A percentile compares a stretch with the other conserved stretches of the same genome.
Evolutionary conservation across 306 rosid species (phyloP).

Genomic region (Prunus mira): DNA sequence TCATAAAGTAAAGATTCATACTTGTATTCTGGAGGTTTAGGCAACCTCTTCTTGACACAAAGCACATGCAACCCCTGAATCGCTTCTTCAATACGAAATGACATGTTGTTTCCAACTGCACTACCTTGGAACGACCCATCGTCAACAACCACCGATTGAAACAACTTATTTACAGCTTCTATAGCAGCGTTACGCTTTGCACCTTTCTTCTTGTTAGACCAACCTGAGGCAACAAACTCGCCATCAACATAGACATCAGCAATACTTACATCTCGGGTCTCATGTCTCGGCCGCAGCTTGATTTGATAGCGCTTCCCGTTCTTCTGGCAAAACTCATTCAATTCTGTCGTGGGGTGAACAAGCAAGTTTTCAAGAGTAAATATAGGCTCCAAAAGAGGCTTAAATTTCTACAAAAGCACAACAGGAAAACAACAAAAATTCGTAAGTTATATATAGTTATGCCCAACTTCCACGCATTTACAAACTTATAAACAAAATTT

Average conservation of each 20-base stretch:
- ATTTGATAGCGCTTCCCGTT: conserved; percentile 37
- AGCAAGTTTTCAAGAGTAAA: conserved; percentile 44
- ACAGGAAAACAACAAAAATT: background rate
- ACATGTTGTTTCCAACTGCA: conserved; percentile 17
- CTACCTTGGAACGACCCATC: background rate
- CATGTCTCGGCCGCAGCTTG: conserved; percentile 28
- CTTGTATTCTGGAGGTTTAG: conserved; percentile 46
- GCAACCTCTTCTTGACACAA: conserved; percentile 53
- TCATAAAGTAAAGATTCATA: conserved; percentile 17
- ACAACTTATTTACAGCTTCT: conserved; percentile 42
- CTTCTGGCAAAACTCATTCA: conserved; percentile 63
- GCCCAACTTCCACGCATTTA: no score
- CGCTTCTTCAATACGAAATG: conserved; percentile 45
- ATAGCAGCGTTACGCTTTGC: conserved; percentile 66
- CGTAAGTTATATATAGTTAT: background rate
- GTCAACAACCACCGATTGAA: background rate
- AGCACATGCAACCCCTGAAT: conserved; percentile 49
- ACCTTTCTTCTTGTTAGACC: conserved; percentile 46
- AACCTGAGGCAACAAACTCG: conserved; percentile 38
- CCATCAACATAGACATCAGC: conserved; percentile 55
- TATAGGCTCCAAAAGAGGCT: conserved; percentile 65
- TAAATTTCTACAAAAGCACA: conserved; percentile 37
- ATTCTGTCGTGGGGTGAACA: conserved; percentile 50
- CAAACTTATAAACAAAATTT: background rate
- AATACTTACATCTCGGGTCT: conserved; percentile 9